Conservation (phyloP, 176 grass and related monocot species). For the Secale cereale region DNA sequence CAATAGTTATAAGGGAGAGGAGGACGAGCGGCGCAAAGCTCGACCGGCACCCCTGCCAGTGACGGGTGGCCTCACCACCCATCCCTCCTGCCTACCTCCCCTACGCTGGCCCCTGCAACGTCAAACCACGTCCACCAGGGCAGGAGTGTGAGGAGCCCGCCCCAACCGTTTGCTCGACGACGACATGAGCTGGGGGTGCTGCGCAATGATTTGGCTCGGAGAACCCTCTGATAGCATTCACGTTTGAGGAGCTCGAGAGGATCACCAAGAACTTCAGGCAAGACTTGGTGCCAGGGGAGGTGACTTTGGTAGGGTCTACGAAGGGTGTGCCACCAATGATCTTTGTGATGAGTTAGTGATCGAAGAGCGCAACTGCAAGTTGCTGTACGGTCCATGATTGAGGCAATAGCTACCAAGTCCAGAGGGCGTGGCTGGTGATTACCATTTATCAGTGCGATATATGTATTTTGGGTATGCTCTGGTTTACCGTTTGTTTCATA, state of each 20-base stretch:
- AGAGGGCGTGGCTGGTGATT: slow-evolving; percentile 75
- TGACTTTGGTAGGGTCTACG: slow-evolving; percentile 76
- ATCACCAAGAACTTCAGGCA: slow-evolving; percentile 71
- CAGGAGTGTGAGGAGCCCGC: no score
- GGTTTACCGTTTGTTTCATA: not conserved
- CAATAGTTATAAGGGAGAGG: no score
- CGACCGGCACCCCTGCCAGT: no score
- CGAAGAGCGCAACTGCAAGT: slow-evolving; percentile 48
- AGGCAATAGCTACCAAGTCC: slow-evolving; percentile 76
- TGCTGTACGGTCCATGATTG: slow-evolving; percentile 74
- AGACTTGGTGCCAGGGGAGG: slow-evolving; percentile 68
- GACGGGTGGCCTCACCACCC: no score
- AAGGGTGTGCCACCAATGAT: slow-evolving; percentile 52
- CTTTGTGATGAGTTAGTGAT: slow-evolving; percentile 37
- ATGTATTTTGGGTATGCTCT: not conserved
- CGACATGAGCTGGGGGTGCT: slow-evolving; percentile 61
- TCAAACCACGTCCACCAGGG: no score
- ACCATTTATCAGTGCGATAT: not conserved
- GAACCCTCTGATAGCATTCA: slow-evolving; percentile 73
- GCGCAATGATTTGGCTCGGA: slow-evolving; percentile 27
- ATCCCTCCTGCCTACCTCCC: no score
- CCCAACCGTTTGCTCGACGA: no score
- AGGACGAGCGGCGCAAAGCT: no score
- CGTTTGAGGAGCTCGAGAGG: slow-evolving; percentile 64
- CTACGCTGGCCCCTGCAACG: no score